Evolutionary conservation across 345 rosid genomes (phyloP).

Genomic region (Geranium rotundifolium): DNA sequence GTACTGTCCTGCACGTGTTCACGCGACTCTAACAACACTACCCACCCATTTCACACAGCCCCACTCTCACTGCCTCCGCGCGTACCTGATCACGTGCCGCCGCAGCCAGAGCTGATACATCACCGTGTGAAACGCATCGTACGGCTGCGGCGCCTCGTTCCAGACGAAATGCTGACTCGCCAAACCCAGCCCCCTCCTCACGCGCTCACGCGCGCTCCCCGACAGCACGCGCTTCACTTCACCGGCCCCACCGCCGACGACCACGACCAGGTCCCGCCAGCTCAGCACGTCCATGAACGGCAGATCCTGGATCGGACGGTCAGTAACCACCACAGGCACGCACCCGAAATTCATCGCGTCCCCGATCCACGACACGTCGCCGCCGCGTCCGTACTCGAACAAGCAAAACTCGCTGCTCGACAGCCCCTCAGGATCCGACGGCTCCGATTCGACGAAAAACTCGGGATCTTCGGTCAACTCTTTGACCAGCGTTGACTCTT

Average conservation of each 20-base stretch:
- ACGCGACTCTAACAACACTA: too few relatives aligned
- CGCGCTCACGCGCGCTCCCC: slow-evolving; percentile 13
- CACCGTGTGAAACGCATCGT: slow-evolving; percentile 37
- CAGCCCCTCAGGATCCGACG: slow-evolving; percentile 26
- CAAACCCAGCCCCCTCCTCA: slow-evolving; percentile 23
- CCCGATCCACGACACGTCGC: slow-evolving; percentile 24
- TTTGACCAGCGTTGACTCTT: slow-evolving; percentile 13
- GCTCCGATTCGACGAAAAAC: slow-evolving; percentile 35
- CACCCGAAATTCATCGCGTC: slow-evolving; percentile 49
- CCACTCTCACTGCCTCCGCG: slow-evolving; percentile 13
- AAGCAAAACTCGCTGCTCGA: slow-evolving; percentile 35
- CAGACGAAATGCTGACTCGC: slow-evolving; percentile 35
- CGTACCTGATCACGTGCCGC: slow-evolving; percentile 48
- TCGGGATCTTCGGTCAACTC: slow-evolving; percentile 21
- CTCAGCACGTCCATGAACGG: slow-evolving; percentile 46
- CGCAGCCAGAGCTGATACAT: slow-evolving; percentile 58
- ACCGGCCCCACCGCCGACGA: slow-evolving; percentile 25
- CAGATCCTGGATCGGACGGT: slow-evolving; percentile 47
- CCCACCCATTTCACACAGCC: too few relatives aligned
- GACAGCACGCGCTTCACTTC: slow-evolving; percentile 25
- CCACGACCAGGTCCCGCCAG: slow-evolving; percentile 41
- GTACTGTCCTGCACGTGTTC: too few relatives aligned
- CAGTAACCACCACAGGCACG: slow-evolving; percentile 40
- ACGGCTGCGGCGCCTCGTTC: slow-evolving; percentile 37
- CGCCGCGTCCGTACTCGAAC: slow-evolving; percentile 35